A percentile compares a stretch with the other conserved stretches of the same genome.
Evolutionary conservation across 2,329 filamentous ascomycete species (phyloP).

Genomic region (Cordyceps fumosorosea): DNA sequence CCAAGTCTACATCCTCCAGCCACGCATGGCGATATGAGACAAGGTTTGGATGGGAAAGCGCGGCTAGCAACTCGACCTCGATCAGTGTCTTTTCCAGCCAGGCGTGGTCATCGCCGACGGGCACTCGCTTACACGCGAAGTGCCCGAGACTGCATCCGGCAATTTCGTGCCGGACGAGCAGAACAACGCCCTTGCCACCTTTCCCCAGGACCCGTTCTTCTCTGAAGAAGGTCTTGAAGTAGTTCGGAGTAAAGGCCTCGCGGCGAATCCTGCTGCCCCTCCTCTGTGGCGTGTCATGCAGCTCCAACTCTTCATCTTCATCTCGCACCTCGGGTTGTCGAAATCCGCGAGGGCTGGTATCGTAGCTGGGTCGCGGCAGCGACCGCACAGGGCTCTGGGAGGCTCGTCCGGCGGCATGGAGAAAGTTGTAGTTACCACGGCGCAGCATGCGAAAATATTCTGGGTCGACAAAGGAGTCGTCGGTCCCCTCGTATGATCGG

Average conservation of each 20-base stretch:
- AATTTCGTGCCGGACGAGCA: slow-evolving; percentile 88
- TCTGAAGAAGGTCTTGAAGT: slow-evolving; percentile 89
- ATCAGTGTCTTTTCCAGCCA: slow-evolving; percentile 93
- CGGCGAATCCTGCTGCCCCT: slow-evolving; percentile 67
- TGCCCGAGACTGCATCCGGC: slow-evolving; percentile 83
- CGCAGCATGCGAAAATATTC: slow-evolving; percentile 94
- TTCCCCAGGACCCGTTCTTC: slow-evolving; percentile 80
- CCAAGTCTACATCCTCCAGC: slow-evolving; percentile 83
- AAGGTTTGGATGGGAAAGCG: slow-evolving; percentile 87
- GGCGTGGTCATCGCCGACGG: slow-evolving; percentile 86
- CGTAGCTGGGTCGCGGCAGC: slow-evolving; percentile 40
- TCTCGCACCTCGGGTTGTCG: slow-evolving; percentile 19
- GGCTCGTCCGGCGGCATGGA: slow-evolving; percentile 36
- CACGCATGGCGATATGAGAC: slow-evolving; percentile 97
- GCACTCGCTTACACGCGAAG: slow-evolving; percentile 95
- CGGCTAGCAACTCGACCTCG: slow-evolving; percentile 88
- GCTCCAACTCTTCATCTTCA: slow-evolving; percentile 16
- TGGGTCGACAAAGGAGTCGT: slow-evolving; percentile 73
- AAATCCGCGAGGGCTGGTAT: slow-evolving; percentile 13
- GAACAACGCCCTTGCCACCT: slow-evolving; percentile 89
- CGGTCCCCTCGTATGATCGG: slow-evolving; percentile 28
- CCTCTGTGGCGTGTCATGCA: background rate
- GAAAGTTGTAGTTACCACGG: slow-evolving; percentile 37
- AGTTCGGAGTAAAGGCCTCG: slow-evolving; percentile 83
- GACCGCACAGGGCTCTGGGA: slow-evolving; percentile 50